Conservation (phyloP, 1,284 basidiomycete genomes). For the Xanthoconium separans region DNA sequence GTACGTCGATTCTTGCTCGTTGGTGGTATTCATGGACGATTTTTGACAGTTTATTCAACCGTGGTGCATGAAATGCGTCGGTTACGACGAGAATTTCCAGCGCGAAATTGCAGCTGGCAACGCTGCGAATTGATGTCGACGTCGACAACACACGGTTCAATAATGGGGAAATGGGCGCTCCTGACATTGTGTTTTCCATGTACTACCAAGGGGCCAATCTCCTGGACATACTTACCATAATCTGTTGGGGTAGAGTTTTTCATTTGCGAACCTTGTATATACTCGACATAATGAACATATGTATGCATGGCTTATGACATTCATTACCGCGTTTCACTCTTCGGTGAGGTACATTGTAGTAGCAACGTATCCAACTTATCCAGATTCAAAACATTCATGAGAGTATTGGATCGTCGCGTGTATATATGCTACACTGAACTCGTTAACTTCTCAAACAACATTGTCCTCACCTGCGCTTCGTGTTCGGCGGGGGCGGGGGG, state of each 20-base stretch:
- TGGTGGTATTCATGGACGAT: not conserved
- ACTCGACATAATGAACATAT: no score
- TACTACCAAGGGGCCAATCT: no score
- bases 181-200: no score
- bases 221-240: no score
- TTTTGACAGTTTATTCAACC: conserved; percentile 15
- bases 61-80: conserved; percentile 24
- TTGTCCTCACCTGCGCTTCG: conserved; percentile 4
- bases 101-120: conserved; percentile 16
- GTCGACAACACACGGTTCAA: not conserved
- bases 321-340: no score
- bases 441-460: not conserved
- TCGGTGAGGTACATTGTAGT: no score
- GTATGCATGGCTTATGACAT: no score
- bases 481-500: conserved; percentile 14
- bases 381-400: no score
- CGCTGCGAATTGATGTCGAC: conserved; percentile 1
- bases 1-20: conserved; percentile 7
- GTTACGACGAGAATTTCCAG: conserved; percentile 24
- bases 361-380: not conserved
- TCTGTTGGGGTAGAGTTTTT: no score
- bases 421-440: not conserved
- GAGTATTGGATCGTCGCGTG: no score
- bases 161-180: no score
- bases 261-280: no score